Base-by-base conservation (phyloP, 164 flowering plant species). In the Protea cynaroides region DNA sequence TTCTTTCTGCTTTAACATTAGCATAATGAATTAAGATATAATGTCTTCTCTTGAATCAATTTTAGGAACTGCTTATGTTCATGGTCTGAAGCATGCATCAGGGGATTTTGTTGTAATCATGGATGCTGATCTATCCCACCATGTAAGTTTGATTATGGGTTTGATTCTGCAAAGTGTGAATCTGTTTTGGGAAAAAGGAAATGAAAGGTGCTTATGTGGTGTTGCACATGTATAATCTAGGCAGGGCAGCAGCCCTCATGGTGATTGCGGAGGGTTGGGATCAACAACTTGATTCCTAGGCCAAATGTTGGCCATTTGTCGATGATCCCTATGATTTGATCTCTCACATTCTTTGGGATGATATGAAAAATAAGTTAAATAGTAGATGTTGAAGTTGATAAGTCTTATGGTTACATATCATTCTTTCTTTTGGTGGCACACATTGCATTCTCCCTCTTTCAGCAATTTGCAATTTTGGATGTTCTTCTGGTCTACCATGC, bases 41-140 rank as follows among this genome's bases (percentile, higher is more conserved):
- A 52, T 51, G 22, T 22, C 64, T 71, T 60, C 73, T 58, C 36
- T 11, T 4, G 22, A 9, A 47, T 54, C 69, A 23, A 54, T 72
- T 68, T 71, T 82, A 95, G 99, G 99, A 58, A 95, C 97, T 62
- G 99, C 99, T 56, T 92, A 95, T 58, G 24, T 66, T 66, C 97
- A 94, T 79, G 97, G 99, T 25, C 71, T 94, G 73, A 87, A 88
- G 80, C 92, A 89, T 82, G 99, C 96, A 25, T 80, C 97, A 65
- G 97, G 99, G 6, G 82, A 88, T 71, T 94, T 85, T 79, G 82
- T 94, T 67, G 89, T 94, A 3, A 94, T 94, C 63, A 94, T 94
- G 97, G 99, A 94, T 78, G 99, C 99, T 73, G 99, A 94, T 81
- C 69, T 94, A 49, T 94, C 99, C n/a, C 99, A 94, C 72, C 99